These are phyloP conservation scores for Purpureocillium lavendulum DNA, from an alignment of 2,329 filamentous ascomycete genomes.

Conservation along the genomic window DNA sequence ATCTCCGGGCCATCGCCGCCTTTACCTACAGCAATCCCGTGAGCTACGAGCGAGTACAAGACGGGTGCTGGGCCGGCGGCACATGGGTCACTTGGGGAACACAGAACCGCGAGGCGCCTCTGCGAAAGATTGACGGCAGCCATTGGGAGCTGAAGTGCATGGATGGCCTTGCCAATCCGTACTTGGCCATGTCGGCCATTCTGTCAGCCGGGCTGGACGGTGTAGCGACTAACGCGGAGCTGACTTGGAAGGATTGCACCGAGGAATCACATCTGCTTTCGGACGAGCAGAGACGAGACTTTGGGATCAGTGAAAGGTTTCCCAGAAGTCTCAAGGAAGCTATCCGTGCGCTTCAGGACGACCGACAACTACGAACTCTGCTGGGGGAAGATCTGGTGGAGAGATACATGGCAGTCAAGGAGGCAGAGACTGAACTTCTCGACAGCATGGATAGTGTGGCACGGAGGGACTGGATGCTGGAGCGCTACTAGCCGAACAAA, in stretches of 20 bases:
- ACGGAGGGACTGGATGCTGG: conserved; percentile 52
- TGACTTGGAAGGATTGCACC: conserved; percentile 45
- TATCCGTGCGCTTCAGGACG: conserved; percentile 38
- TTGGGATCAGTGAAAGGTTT: conserved; percentile 46
- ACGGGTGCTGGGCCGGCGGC: conserved; percentile 71
- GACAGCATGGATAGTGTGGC: conserved; percentile 35
- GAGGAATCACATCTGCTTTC: conserved; percentile 45
- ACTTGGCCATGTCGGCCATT: conserved; percentile 43
- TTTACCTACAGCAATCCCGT: conserved; percentile 58
- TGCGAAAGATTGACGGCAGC: conserved; percentile 56
- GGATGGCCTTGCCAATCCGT: conserved; percentile 75
- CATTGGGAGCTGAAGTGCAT: conserved; percentile 74
- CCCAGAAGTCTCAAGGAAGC: conserved; percentile 48
- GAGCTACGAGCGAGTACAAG: conserved; percentile 60
- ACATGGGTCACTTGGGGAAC: conserved; percentile 74
- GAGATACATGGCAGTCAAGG: conserved; percentile 51
- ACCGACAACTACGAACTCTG: conserved; percentile 34
- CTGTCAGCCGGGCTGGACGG: conserved; percentile 21
- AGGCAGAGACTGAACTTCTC: conserved; percentile 38
- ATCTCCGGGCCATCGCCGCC: conserved; percentile 58
- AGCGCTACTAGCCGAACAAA: conserved; percentile 52
- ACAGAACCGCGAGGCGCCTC: conserved; percentile 68
- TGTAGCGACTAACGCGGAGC: conserved; percentile 18
- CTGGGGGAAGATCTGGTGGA: conserved; percentile 43
- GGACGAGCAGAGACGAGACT: conserved; percentile 34